Evolutionary conservation across 2,329 filamentous ascomycete genomes (phyloP), one percentile per base, ranked within the genome.

Genomic region (Fusarium coicis): DNA sequence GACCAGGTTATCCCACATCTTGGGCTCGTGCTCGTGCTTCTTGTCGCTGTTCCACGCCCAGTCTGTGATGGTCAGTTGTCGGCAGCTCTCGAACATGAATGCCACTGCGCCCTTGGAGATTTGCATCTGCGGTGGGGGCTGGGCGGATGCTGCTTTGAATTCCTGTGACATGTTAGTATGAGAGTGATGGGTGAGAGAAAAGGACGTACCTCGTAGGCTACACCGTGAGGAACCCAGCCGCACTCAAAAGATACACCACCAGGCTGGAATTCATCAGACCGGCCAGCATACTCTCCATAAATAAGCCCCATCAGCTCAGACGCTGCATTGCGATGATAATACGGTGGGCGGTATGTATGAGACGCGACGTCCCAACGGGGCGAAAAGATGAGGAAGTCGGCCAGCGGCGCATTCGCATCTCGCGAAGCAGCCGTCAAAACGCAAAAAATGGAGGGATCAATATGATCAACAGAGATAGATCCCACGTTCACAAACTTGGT

Each of bases 311-410:
- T 88, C 63, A 90, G 83, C 74, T 90, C 88, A 1, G 86, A 85
- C 36, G 87, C 88, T 43, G 85, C 85, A 77, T 90, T 90, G 50
- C 89, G 85, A 78, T 92, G 90, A 78, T 91, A 93, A 80, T 90
- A 92, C 0, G 91, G 90, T 2, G 89, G 89, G 0, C 90, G 85
- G 81, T 91, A 92, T 0, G 90, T 92, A 65, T 86, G 85, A 52
- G 88, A 86, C 0, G 87, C 86, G 3, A 91, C 88, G 19, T 90
- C 85, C 91, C 91, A 93, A 23, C 90, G 85, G 0, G 91, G 90
- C 0, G 90, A 89, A 79, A 93, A 93, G 79, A 91, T 89, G 50
- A 93, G 86, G 70, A 93, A 92, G 80, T 93, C 91, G 0, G 87
- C 87, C 6, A 90, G 80, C 4, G 89, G 86, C 1, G 88, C 88